Evolutionary conservation across 208 protist genomes (phyloP).

Genomic region (Dictyostelium gargantuum): DNA sequence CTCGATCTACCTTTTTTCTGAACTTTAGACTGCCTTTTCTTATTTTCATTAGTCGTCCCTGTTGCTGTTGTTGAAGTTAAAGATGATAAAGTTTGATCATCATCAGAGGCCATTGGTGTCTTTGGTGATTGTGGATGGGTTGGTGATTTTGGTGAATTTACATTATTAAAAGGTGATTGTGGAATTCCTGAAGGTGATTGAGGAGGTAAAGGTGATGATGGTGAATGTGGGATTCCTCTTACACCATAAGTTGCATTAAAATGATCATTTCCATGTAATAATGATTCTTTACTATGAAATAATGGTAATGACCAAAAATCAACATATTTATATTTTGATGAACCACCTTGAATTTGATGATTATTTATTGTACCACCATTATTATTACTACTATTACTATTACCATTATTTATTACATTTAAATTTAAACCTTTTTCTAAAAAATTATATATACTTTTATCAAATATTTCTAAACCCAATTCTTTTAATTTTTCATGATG

Average conservation of each 20-base stretch:
- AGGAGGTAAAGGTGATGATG: neutral
- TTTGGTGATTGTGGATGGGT: neutral
- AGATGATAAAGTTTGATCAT: constrained; percentile 4
- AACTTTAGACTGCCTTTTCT: neutral
- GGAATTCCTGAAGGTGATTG: neutral
- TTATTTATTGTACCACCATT: neutral
- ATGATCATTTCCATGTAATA: neutral
- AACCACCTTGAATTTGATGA: neutral
- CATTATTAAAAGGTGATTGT: constrained; percentile 8
- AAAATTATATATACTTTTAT: neutral
- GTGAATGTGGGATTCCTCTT: neutral
- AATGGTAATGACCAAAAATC: constrained; percentile 50
- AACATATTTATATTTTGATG: neutral
- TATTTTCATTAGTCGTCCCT: neutral
- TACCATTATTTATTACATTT: neutral
- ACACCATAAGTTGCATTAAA: neutral
- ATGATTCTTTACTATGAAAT: neutral
- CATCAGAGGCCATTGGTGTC: neutral
- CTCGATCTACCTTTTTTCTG: constrained; percentile 6
- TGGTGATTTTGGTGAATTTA: neutral
- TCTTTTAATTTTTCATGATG: constrained; percentile 29
- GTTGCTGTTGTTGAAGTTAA: neutral
- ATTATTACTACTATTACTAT: neutral
- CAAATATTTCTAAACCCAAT: constrained; percentile 4
- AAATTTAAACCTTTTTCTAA: constrained; percentile 29